Base-by-base conservation (phyloP, 2,329 filamentous ascomycete genomes). In the Colletotrichum sublineola region DNA sequence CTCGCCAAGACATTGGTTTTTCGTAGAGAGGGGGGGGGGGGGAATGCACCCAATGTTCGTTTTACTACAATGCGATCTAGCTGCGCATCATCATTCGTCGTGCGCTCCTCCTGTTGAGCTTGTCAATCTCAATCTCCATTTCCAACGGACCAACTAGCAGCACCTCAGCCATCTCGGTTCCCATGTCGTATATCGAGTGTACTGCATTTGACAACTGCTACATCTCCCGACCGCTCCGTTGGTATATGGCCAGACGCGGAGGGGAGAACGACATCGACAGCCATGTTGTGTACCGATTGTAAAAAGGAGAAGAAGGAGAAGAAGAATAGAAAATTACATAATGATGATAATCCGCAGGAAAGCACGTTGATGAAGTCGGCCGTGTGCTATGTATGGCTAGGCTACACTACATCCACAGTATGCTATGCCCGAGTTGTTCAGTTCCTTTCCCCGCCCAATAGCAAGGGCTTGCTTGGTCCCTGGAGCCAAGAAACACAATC, bases 401-500 rank as follows among this genome's bases (percentile, higher is more conserved):
- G 24, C 24, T 24, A 24, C 24, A 24, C 24, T 24, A 24, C 24
- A 24, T 24, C 24, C 24, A 24, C 24, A 24, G 1, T 15, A 14
- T 12, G 20, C 7, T 15, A 14, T 12, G 20, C 7, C n/a, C 14
- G 14, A 24, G 18, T 18, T 9, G 14, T 18, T 42, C 24, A 3
- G 8, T 11, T 53, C 14, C 14, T 33, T 50, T n/a, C 12, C 42
- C 18, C 9, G 24, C 31, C 20, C 24, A 40, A 42, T 42, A 29
- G 38, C 38, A 20, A 65, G 40, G 55, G 53, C 44, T 52, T 48
- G 53, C 44, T 52, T 48, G 65, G 55, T 38, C 44, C 66, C 46
- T 36, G 31, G 60, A n/a, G 66, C 53, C n/a, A 42, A 33, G 31
- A 31, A 60, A 69, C 60, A 73, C 60, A 73, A 65, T 73, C 67